These are phyloP conservation scores for Penicillium psychrofluorescens DNA, from an alignment of 495 filamentous ascomycete genomes.

Conservation along the genomic window DNA sequence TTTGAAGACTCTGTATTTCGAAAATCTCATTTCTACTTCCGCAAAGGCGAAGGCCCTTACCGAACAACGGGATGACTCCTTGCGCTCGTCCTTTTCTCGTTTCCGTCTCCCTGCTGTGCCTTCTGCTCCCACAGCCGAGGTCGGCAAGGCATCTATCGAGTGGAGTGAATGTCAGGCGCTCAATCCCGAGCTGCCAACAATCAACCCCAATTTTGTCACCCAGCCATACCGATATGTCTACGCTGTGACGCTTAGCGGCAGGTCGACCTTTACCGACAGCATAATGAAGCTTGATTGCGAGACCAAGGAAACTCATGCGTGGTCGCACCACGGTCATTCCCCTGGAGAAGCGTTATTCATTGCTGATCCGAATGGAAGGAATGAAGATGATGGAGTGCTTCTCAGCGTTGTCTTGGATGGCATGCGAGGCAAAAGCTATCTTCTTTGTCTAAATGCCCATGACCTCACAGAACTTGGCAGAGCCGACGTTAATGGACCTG, in stretches of 20 bases:
- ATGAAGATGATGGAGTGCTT: slow-evolving; percentile 63
- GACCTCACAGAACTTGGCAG: slow-evolving; percentile 59
- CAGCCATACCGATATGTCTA: slow-evolving; percentile 59
- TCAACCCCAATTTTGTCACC: slow-evolving; percentile 53
- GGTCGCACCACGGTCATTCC: slow-evolving; percentile 55
- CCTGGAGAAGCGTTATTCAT: slow-evolving; percentile 74
- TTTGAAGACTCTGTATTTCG: slow-evolving; percentile 46
- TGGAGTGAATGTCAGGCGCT: slow-evolving; percentile 25
- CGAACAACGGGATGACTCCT: slow-evolving; percentile 18
- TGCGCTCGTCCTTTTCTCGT: slow-evolving; percentile 33
- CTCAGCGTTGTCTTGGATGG: slow-evolving; percentile 70
- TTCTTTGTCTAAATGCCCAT: slow-evolving; percentile 61
- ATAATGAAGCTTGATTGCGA: slow-evolving; percentile 62
- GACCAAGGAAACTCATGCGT: slow-evolving; percentile 41
- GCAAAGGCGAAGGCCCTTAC: slow-evolving; percentile 19
- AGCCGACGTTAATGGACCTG: slow-evolving; percentile 52
- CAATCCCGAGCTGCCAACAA: slow-evolving; percentile 56
- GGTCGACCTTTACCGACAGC: slow-evolving; percentile 55
- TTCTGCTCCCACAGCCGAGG: slow-evolving; percentile 1
- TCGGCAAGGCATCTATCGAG: slow-evolving; percentile 19
- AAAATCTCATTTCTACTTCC: slow-evolving; percentile 46
- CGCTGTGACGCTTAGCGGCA: slow-evolving; percentile 45
- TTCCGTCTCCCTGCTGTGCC: slow-evolving; percentile 41
- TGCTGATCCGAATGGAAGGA: slow-evolving; percentile 28
- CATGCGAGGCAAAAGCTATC: slow-evolving; percentile 51